These are phyloP conservation scores for Lachnellula subtilissima DNA, from an alignment of 2,329 filamentous ascomycete genomes.

Conservation along the genomic window DNA sequence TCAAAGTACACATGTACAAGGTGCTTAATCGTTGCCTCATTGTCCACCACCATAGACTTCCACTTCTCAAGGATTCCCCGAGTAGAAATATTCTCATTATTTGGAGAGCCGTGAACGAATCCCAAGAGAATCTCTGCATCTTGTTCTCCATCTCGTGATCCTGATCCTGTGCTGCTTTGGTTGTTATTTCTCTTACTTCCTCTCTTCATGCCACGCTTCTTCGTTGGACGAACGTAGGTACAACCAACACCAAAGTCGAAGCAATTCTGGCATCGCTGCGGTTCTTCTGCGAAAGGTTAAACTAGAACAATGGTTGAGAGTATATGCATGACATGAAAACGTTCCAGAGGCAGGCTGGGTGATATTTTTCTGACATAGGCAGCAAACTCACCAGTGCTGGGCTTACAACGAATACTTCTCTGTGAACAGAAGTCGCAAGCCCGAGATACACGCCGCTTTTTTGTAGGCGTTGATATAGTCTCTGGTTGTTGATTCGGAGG, in stretches of 20 bases:
- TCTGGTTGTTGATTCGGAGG: conserved; percentile 2
- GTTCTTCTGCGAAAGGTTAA: too few relatives aligned
- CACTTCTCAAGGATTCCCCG: conserved; percentile 2
- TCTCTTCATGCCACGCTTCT: conserved; percentile 33
- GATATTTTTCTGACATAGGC: conserved; percentile 10
- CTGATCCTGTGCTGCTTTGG: not conserved
- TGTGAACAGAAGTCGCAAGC: conserved; percentile 46
- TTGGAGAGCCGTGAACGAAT: not conserved
- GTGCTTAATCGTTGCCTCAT: conserved; percentile 36
- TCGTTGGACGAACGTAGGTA: conserved; percentile 42
- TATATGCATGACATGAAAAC: too few relatives aligned
- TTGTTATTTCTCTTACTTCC: not conserved
- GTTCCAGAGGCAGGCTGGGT: too few relatives aligned
- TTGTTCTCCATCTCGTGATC: not conserved
- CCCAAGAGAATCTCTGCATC: conserved; percentile 4
- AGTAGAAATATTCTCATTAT: conserved; percentile 3
- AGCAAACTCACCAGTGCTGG: conserved; percentile 31
- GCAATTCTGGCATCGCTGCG: conserved; percentile 42
- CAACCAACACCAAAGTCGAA: conserved; percentile 45
- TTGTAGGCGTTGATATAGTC: conserved; percentile 1
- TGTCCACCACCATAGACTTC: conserved; percentile 20
- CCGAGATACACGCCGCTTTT: conserved; percentile 7
- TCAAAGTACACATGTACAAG: conserved; percentile 48
- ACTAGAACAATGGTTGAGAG: too few relatives aligned
- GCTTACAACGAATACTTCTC: conserved; percentile 42